Evolutionary conservation across 2,329 filamentous ascomycete genomes (phyloP), one percentile per base, ranked within the genome.

Genomic region (Sclerotinia subarctica): DNA sequence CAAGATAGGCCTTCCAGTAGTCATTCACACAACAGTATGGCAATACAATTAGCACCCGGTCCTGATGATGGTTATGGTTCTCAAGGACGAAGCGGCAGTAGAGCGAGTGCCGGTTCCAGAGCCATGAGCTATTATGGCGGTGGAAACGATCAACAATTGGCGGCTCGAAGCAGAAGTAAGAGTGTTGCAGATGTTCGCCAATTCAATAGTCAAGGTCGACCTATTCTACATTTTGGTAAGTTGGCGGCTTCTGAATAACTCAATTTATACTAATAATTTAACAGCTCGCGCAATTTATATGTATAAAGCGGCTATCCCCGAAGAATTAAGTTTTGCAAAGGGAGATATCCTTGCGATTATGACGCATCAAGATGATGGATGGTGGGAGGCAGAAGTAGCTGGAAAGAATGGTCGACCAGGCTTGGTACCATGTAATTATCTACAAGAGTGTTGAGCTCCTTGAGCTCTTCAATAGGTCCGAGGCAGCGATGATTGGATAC

Each of bases 381-480:
- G 95, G 95, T 99, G 96, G 95, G 95, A 99, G 81, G 96, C 96
- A 17, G 94, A 97, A 79, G 87, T 97, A 52, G 91, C 94, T 57
- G 89, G 89, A 32, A 84, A 85, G 71, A 85, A 83, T 68, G 79
- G 78, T n/a, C 71, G 87, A 84, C 62, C 83, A 80, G 88, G 88
- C 70, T 81, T 90, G 76, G 87, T 90, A 72, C 88, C 88, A 72
- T 90, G 88, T 78, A 90, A 90, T 77, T 90, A 90, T 74, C 81
- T 90, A 69, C 76, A 77, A 68, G 76, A 74, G 35, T 76, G 74
- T 68, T 77, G 69, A 75, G 24, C 64, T 49, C 62, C 63, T 68
- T 77, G 69, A 75, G 24, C 64, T 49, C 62, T 60, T 62, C 29
- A 47, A 65, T 64, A 26, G 32, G 49, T 24, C 38, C 52, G 46